These are phyloP conservation scores for Neospora caninum DNA, from an alignment of 169 alveolate species.

Conservation along the genomic window DNA sequence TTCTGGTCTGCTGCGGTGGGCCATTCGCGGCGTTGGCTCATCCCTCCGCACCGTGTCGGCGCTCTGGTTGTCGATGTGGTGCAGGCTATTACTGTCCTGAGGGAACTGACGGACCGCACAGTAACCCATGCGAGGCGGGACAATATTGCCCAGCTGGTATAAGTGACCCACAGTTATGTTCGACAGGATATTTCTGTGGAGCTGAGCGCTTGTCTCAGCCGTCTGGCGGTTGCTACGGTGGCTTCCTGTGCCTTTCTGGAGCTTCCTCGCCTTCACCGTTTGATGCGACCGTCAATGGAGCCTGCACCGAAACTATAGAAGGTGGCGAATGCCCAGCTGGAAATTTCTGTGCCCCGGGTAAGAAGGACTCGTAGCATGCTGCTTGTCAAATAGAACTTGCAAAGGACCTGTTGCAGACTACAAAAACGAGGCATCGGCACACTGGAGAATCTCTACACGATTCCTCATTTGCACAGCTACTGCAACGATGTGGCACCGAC, in stretches of 20 bases:
- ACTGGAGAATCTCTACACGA: too few species aligned
- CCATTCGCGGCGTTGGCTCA: too few species aligned
- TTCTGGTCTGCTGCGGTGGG: too few species aligned
- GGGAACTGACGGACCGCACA: conserved; percentile 23
- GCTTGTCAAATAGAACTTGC: too few species aligned
- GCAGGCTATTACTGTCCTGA: conserved; percentile 57
- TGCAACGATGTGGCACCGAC: too few species aligned
- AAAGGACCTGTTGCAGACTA: too few species aligned
- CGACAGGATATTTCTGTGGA: conserved; percentile 71
- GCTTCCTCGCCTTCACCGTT: conserved; percentile 49
- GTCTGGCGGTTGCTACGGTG: conserved; percentile 56
- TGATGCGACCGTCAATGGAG: conserved; percentile 3
- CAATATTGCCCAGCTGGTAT: conserved; percentile 79
- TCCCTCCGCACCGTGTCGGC: too few species aligned
- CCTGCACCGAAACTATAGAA: conserved; percentile 32
- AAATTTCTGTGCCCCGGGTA: conserved; percentile 53
- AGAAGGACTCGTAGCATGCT: background rate
- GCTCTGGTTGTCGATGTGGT: background rate
- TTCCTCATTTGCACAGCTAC: too few species aligned
- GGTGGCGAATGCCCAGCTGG: conserved; percentile 59
- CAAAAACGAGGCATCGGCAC: too few species aligned
- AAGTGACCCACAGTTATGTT: conserved; percentile 71
- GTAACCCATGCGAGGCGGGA: conserved; percentile 63
- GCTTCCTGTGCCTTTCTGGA: conserved; percentile 38
- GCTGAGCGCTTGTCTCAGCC: conserved; percentile 44